These are phyloP conservation scores for Stentor coeruleus DNA, from an alignment of 73 alveolate species.

Conservation along the genomic window DNA sequence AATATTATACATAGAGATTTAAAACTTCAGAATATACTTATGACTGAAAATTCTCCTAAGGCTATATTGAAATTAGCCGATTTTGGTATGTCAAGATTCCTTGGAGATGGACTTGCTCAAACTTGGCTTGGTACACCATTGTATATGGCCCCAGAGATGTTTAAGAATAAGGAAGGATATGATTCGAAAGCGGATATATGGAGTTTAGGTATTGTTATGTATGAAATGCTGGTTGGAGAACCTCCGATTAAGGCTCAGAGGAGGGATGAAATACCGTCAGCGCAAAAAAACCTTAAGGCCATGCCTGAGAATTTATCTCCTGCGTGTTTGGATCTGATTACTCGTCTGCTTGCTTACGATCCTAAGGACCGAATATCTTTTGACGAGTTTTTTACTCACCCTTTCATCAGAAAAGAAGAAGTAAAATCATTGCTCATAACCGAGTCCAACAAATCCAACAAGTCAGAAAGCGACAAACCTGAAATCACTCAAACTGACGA, in stretches of 20 bases:
- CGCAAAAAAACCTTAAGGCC: conserved; percentile 3
- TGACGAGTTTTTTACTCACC: conserved; percentile 21
- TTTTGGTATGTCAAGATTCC: conserved; percentile 21
- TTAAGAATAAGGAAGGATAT: conserved; percentile 5
- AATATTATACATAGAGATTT: conserved; percentile 24
- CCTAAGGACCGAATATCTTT: conserved; percentile 15
- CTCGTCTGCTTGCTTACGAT: not conserved
- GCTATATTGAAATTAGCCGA: conserved; percentile 26
- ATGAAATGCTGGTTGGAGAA: conserved; percentile 18
- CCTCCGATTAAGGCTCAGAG: conserved; percentile 1
- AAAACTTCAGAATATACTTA: conserved; percentile 18
- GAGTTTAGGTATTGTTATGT: conserved; percentile 21
- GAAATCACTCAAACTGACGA: not conserved
- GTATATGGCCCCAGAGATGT: conserved; percentile 30
- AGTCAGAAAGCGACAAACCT: not conserved
- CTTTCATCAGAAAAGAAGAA: not conserved
- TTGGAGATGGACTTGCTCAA: conserved; percentile 5
- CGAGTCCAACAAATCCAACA: not conserved
- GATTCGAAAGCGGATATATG: conserved; percentile 22
- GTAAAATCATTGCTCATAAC: not conserved
- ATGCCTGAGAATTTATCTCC: conserved; percentile 1
- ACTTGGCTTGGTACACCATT: conserved; percentile 26
- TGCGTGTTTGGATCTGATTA: not conserved
- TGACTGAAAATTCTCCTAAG: conserved; percentile 6
- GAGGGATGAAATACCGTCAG: conserved; percentile 6